Conservation (phyloP, 768 basidiomycete species). For the Fomitopsis pulvina region DNA sequence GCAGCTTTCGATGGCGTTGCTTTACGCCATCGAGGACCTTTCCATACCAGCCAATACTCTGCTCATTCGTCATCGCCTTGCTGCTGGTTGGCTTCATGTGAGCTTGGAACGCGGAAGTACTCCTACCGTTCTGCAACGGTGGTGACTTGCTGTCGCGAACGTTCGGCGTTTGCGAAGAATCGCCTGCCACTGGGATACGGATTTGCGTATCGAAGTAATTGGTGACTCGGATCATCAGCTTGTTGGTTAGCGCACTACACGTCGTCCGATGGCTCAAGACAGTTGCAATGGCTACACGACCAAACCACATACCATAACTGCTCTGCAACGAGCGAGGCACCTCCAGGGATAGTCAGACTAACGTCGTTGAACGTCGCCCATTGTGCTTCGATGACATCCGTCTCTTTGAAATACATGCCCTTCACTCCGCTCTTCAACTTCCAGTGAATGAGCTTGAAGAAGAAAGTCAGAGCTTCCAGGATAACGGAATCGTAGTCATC, state of each 20-base stretch:
- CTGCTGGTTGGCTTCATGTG: conserved; percentile 21
- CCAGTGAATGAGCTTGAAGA: conserved; percentile 94
- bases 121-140: background rate
- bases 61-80: conserved; percentile 70
- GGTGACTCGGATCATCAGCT: conserved; percentile 85
- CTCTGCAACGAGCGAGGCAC: conserved; percentile 88
- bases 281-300: background rate
- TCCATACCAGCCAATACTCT: conserved; percentile 83
- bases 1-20: conserved; percentile 87
- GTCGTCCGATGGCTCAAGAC: conserved; percentile 1
- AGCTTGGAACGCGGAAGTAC: conserved; percentile 28
- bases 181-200: conserved; percentile 53
- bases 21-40: conserved; percentile 93
- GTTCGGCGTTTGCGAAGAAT: conserved; percentile 8
- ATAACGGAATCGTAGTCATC: conserved; percentile 89
- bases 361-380: conserved; percentile 95
- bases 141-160: background rate
- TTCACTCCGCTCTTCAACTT: conserved; percentile 90
- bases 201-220: conserved; percentile 96
- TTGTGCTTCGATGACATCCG: conserved; percentile 94
- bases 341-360: conserved; percentile 79
- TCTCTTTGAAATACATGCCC: conserved; percentile 95
- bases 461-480: conserved; percentile 77
- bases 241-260: conserved; percentile 81
- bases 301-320: conserved; percentile 72